phyloP scores from a whole-genome alignment of 2,329 filamentous ascomycete genomes.

The Apiospora hydei region DNA sequence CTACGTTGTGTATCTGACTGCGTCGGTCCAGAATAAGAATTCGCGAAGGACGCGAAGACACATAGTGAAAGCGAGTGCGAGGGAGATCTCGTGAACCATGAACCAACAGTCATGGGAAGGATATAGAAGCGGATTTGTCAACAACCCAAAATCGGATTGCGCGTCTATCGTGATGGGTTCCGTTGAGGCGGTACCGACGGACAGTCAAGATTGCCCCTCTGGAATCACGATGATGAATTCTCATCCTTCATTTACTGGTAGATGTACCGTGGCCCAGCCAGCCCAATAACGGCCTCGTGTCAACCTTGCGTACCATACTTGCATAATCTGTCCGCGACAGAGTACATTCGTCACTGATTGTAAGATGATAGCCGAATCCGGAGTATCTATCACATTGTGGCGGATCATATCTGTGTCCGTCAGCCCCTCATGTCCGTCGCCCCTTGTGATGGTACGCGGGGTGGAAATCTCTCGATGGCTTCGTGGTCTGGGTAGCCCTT shows the following conservation, averaged over 20 bases:
- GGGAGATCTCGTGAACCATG: background rate
- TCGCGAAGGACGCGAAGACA: background rate
- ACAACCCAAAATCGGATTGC: background rate
- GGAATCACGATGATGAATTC: background rate
- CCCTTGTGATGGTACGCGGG: background rate
- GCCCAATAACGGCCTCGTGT: no score
- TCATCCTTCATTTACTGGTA: no score
- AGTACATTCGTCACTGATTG: background rate
- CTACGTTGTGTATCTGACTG: background rate
- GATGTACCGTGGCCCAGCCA: no score
- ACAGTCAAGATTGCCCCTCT: background rate
- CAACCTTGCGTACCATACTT: no score
- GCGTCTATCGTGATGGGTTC: background rate
- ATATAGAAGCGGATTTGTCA: no score
- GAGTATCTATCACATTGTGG: background rate
- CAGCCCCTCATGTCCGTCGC: background rate
- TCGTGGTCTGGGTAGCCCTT: background rate
- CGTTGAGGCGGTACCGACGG: background rate
- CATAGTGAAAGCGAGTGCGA: background rate
- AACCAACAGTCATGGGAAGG: background rate
- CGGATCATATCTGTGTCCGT: background rate
- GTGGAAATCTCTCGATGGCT: background rate
- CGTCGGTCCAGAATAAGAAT: background rate
- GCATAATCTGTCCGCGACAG: no score
- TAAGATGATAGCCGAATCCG: background rate